Base-by-base conservation (phyloP, 1,284 basidiomycete species). In the Microbotryum intermedium region DNA sequence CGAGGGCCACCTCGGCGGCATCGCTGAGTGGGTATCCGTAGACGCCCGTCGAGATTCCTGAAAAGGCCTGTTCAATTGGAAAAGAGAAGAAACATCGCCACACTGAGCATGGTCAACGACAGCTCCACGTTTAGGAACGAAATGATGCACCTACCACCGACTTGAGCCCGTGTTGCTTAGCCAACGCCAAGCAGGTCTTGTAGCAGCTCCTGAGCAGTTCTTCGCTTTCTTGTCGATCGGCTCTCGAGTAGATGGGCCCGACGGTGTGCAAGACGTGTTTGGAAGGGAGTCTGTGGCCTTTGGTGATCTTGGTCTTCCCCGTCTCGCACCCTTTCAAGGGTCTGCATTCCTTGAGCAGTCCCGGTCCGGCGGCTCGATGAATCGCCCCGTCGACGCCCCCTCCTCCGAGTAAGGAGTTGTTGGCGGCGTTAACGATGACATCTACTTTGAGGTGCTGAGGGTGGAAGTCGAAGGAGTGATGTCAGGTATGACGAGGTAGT, bases 201-300 rank as follows among this genome's bases (percentile, higher is more conserved):
- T 94, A 94, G 72, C 89, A 91, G 18, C 84, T 85, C 6, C 79
- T 77, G 4, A 97, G 80, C 60, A 81, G 78, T 57, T 74, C 66
- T 8, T 82, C 82, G 53, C 81, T 81, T 48, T 74, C 71, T 20
- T 80, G 78, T 3, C 71, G 73, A 1, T 79, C 72, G 1, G 67
- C 64, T 0, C 66, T 58, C 0, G 77, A 78, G 72, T 90, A 94
- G 3, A 91, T 74, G 0, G 91, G 91, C 11, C 93, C 93, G 26
- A 95, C 92, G 1, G 94, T 85, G 71, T 97, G 94, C 21, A 95
- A 89, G 58, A 97, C 79, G 64, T 85, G 79, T 59, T 81, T 83
- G 21, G 78, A 86, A 81, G 76, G 70, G 26, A 77, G 68, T 55
- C 70, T 60, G 69, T 74, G 73, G 1, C 66, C 76, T 3, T 43